Percentiles rank a stretch among this genome's conserved stretches.
These are phyloP conservation scores for Beauveria asiatica DNA, from an alignment of 2,329 filamentous ascomycete species.

Conservation along the genomic window DNA sequence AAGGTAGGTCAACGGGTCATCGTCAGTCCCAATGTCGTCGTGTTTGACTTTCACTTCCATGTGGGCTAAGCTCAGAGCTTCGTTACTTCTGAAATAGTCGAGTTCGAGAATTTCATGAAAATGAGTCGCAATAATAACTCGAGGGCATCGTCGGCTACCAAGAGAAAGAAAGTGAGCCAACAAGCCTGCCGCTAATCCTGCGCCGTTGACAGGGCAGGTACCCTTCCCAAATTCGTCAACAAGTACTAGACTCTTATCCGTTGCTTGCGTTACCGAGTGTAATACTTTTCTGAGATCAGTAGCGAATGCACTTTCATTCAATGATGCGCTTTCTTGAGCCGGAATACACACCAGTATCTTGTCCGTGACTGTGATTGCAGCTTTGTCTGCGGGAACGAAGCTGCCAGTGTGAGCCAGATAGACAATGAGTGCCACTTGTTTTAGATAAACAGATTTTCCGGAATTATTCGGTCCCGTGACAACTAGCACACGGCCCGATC, in stretches of 20 bases:
- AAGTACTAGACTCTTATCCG: constrained; percentile 69
- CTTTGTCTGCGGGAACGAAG: constrained; percentile 74
- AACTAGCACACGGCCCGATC: constrained; percentile 42
- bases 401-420: constrained; percentile 90
- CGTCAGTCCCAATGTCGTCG: constrained; percentile 32
- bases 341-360: constrained; percentile 83
- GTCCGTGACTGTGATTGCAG: constrained; percentile 79
- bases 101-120: constrained; percentile 66
- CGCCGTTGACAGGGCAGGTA: constrained; percentile 49
- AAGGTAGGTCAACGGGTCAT: constrained; percentile 63
- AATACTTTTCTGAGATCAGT: constrained; percentile 84
- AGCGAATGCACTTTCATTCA: constrained; percentile 53
- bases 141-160: constrained; percentile 36
- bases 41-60: constrained; percentile 62
- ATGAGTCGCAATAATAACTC: constrained; percentile 54
- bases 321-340: constrained; percentile 56
- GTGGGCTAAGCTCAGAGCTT: constrained; percentile 51
- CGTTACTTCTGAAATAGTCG: constrained; percentile 42
- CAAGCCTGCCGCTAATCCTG: constrained; percentile 49
- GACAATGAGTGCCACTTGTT: constrained; percentile 82
- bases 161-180: constrained; percentile 47
- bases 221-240: constrained; percentile 84
- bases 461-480: constrained; percentile 94
- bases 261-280: constrained; percentile 65
- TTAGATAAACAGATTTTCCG: constrained; percentile 92